These are phyloP conservation scores for Epichloe brachyelytri DNA, from an alignment of 2,329 filamentous ascomycete species.

Conservation along the genomic window DNA sequence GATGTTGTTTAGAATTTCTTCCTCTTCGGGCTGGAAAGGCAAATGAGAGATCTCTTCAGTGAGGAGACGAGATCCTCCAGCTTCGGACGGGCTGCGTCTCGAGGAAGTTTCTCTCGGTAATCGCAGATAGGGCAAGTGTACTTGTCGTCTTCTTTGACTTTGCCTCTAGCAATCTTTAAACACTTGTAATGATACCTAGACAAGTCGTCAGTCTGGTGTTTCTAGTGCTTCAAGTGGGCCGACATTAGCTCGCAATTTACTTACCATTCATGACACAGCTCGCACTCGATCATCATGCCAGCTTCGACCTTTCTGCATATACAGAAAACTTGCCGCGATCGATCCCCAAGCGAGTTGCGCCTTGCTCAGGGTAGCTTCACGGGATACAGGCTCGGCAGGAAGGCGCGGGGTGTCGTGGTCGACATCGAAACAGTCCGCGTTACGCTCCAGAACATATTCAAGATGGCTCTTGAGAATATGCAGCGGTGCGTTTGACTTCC, in stretches of 20 bases:
- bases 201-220: not conserved
- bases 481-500: constrained; percentile 91
- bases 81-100: constrained; percentile 89
- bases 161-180: constrained; percentile 91
- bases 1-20: constrained; percentile 73
- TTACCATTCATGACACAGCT: constrained; percentile 94
- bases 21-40: constrained; percentile 93
- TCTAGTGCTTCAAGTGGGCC: not conserved
- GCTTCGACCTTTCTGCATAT: constrained; percentile 89
- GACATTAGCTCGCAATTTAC: constrained; percentile 19
- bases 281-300: constrained; percentile 99
- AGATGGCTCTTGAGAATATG: constrained; percentile 94
- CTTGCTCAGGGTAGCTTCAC: constrained; percentile 54
- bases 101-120: constrained; percentile 91
- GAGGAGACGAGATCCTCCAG: constrained; percentile 80
- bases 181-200: constrained; percentile 92
- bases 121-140: constrained; percentile 98
- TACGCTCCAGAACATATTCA: constrained; percentile 82
- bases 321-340: constrained; percentile 75
- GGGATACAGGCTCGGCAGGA: constrained; percentile 82
- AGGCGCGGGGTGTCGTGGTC: constrained; percentile 71
- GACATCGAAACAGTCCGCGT: constrained; percentile 82
- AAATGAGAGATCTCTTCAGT: constrained; percentile 67
- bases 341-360: constrained; percentile 44
- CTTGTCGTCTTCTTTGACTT: constrained; percentile 96